Base-by-base conservation (phyloP, 371 early-diverging fungal species). In the Mucor lusitanicus region DNA sequence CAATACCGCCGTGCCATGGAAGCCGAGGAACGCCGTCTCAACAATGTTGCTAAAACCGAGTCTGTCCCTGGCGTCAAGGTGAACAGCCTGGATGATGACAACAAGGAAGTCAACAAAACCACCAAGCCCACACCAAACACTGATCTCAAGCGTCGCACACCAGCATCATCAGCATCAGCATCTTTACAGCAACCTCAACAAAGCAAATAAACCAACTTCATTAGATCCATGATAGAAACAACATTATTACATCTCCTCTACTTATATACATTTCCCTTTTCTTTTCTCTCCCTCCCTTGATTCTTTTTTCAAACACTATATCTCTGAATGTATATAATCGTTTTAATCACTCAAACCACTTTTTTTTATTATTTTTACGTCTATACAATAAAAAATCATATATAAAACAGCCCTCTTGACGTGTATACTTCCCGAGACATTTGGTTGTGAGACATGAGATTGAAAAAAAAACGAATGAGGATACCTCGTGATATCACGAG, bases 1-100 rank as follows among this genome's bases (percentile, higher is more conserved):
- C 64, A 70, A 57, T 75, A 75, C 55, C 65, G 72, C 23, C 69
- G 76, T 40, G 76, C 76, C 5, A 72, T 75, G 64, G 67, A 72
- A 60, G 70, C 66, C 23, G 76, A 75, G 55, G 72, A 75, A 63
- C 64, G 70, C 28, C 72, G 76, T 55, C 50, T 75, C 30, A 69
- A 44, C 39, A 55, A 63, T 48, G 70, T 64, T 30, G 67, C 73
- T 4, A 69, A 73, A 53, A 68, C 59, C 6, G 65, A 69, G 15
- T 27, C 64, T 53, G 64, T 59, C 25, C 64, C 69, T 28, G 54
- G 59, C n/a, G 65, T 58, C 35, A 58, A 57, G 33, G 57, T 58
- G 44, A 61, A 61, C 23, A 50, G 54, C 13, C n/a, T 23, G 17
- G 39, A 25, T 13, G 61, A 61, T 19, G 61, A 67, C 13, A 55